Evolutionary conservation across 306 rosid species (phyloP), one percentile per base, ranked within the genome.

Genomic region (Acacia crassicarpa): DNA sequence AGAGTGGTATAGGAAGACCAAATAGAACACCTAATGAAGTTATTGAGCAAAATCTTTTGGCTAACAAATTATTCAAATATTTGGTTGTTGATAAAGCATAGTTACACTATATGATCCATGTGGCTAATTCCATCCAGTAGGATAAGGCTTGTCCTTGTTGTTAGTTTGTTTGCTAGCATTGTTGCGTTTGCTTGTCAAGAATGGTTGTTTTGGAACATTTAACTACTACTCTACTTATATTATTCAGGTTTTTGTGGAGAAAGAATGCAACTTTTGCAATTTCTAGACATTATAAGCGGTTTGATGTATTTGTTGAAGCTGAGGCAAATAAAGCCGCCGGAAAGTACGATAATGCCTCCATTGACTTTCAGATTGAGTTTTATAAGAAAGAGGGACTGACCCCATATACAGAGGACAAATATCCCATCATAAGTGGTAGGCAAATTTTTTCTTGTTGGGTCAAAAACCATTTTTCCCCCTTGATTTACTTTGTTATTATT

Each of bases 341-440:
- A 81, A 91, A 90, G 81, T 92, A 86, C 27, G 83, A 87, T 73
- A 88, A 88, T 68, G 90, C 92, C 80, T 87, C 91, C 19, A 84
- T 92, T 62, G 92, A 79, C 71, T 93, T 81, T 75, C 91, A 89
- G 85, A 43, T 89, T 85, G 83, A 83, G 32, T 88, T 88, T 81
- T 91, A 89, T 85, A 82, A 78, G 83, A 86, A 75, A 32, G 91
- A 91, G 81, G 95, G 95, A 40, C 77, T 91, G 87, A 85, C 86
- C 68, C 93, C 93, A 62, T 91, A 89, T 75, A 84, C 88, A 0
- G 86, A 71, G 85, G 93, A 82, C 79, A 91, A 89, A 77, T 87
- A 89, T 81, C 95, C 95, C 79, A 86, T 91, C 69, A 86, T 83
- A 44, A 91, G 95, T 83, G 95, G 95, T 91, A 81, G 73, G 91